Evolutionary conservation across 129 eudicot genomes (phyloP), one percentile per base, ranked within the genome.

Genomic region (Tagetes erecta): DNA sequence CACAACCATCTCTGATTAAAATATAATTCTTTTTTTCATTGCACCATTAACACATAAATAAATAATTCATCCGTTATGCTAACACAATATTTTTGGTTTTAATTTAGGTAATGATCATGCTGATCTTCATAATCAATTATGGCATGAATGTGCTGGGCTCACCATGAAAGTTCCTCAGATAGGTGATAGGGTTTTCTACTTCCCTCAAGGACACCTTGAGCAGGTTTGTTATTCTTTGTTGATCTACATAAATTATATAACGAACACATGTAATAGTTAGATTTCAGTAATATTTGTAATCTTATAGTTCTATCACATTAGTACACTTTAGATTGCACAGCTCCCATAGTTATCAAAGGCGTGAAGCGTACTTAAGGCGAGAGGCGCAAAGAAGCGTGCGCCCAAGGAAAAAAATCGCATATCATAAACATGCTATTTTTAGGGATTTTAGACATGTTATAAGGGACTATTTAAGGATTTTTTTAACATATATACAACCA

Each of bases 201-300:
- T 80, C 38, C 80, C 84, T n/a, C 84, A 80, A 80, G 84, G 84
- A 42, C 80, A 80, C 67, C 53, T 74, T 53, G 78, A 81, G 69
- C 81, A 75, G 84, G 84, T 81, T 76, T 40, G 72, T 63, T 64
- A 41, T 37, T 42, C 11, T 57, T 5, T 60, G 14, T 30, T 64
- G 13, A 13, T 64, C 36, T 64, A 3, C 47, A 38, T 5, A 6
- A 64, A n/a, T 39, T 7, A 1, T n/a, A 40, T n/a, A 39, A 39
- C 6, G 5, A 39, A 40, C 70, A 14, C 11, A 7, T 64, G 42
- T 40, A 64, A 39, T 64, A 64, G 70, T 64, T 69, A 34, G 59
- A 37, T 35, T 49, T 67, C 46, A 35, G 56, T n/a, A 51, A 34
- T 10, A 69, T 49, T 69, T 34, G 62, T 69, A 13, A 69, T 69